Evolutionary conservation across 2,329 filamentous ascomycete genomes (phyloP).

Genomic region (Orbilia javanica): DNA sequence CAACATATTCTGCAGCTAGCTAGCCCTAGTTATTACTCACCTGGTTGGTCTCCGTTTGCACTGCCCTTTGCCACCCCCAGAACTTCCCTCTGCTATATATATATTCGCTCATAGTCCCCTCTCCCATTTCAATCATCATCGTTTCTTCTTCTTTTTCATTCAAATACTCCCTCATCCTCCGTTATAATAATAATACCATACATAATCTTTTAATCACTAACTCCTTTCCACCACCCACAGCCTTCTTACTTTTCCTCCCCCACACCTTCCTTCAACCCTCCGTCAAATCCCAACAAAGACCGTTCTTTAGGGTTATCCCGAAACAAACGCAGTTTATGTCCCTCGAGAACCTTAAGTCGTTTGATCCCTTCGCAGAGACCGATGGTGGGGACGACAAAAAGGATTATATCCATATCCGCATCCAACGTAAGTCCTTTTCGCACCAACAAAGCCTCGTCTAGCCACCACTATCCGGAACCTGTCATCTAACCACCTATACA

Average conservation of each 20-base stretch:
- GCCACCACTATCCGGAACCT: not conserved
- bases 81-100: not conserved
- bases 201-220: not conserved
- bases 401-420: constrained; percentile 88
- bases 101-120: constrained; percentile 17
- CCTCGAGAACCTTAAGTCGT: constrained; percentile 98
- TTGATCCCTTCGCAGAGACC: constrained; percentile 99
- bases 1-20: not conserved
- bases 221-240: constrained; percentile 17
- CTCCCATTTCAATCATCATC: constrained; percentile 1
- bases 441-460: not conserved
- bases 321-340: constrained; percentile 80
- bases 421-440: constrained; percentile 81
- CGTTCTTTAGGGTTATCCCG: constrained; percentile 39
- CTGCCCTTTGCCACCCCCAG: constrained; percentile 25
- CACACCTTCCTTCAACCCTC: constrained; percentile 6
- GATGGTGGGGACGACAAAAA: constrained; percentile 98
- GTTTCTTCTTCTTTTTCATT: not conserved
- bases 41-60: not conserved
- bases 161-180: not conserved
- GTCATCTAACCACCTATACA: constrained; percentile 65
- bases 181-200: not conserved
- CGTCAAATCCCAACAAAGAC: constrained; percentile 29
- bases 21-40: constrained; percentile 16
- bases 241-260: constrained; percentile 4